Evolutionary conservation across 257 asterid genomes (phyloP).

Genomic region (Ocimum tenuiflorum): DNA sequence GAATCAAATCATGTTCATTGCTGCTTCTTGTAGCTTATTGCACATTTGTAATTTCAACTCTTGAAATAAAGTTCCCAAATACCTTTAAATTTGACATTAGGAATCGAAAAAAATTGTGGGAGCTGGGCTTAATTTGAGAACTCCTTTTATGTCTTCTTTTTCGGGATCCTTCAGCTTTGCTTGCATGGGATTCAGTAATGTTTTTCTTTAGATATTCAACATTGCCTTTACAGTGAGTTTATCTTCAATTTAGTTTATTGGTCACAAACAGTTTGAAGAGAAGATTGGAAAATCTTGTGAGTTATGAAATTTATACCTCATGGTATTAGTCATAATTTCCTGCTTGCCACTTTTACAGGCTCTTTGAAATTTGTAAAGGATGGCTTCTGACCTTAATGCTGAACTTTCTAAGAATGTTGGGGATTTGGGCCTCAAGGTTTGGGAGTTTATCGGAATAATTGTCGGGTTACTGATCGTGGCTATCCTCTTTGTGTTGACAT

Average conservation of each 20-base stretch:
- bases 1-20: neutral
- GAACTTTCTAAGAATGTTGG: conserved; percentile 55
- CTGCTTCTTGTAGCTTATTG: neutral
- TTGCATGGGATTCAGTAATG: neutral
- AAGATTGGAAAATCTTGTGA: neutral
- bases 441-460: conserved; percentile 83
- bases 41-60: neutral
- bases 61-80: neutral
- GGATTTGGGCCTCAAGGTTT: conserved; percentile 66
- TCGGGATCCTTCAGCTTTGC: neutral
- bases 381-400: conserved; percentile 77
- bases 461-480: conserved; percentile 69
- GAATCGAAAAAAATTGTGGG: too few species aligned
- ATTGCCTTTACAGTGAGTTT: neutral
- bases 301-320: neutral
- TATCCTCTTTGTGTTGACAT: conserved; percentile 56
- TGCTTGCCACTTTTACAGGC: conserved; percentile 30
- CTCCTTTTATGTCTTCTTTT: neutral
- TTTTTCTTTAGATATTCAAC: neutral
- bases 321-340: neutral
- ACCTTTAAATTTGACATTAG: too few species aligned
- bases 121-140: too few species aligned
- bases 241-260: neutral
- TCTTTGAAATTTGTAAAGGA: conserved; percentile 31
- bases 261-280: neutral